phyloP scores from a whole-genome alignment of 768 basidiomycete species.

The Amanita pallidorosea region DNA sequence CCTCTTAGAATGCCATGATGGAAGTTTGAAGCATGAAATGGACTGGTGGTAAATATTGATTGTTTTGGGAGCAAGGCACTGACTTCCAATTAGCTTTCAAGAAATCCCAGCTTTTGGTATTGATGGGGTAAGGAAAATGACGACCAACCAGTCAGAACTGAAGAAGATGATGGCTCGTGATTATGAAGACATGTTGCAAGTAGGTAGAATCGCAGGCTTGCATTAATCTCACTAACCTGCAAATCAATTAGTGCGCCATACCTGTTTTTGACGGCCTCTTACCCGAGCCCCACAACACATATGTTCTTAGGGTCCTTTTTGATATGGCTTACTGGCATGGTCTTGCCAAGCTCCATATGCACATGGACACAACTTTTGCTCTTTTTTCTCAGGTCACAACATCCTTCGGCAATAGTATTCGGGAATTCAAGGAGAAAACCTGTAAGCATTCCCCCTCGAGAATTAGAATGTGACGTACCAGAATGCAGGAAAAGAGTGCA shows the following conservation, averaged over 20 bases:
- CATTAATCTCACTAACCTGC: constrained; percentile 2
- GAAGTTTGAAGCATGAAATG: constrained; percentile 11
- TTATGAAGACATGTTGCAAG: constrained; percentile 29
- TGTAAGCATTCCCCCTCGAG: constrained; percentile 9
- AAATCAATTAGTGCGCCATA: too few relatives aligned
- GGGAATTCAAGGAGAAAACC: constrained; percentile 15
- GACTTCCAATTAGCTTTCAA: constrained; percentile 15
- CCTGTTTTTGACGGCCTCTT: constrained; percentile 23
- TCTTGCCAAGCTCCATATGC: constrained; percentile 29
- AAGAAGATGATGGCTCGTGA: constrained; percentile 23
- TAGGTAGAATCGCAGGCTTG: constrained; percentile 2
- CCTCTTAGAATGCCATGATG: constrained; percentile 16
- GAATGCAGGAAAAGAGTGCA: background rate
- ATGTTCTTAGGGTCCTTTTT: constrained; percentile 23
- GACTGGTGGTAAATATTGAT: constrained; percentile 13
- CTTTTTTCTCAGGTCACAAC: constrained; percentile 16
- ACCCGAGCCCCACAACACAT: constrained; percentile 13
- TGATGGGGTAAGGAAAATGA: constrained; percentile 19
- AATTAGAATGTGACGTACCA: background rate
- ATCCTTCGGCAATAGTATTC: constrained; percentile 16
- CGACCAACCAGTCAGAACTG: constrained; percentile 21
- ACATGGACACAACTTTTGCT: constrained; percentile 21
- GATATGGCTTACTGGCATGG: constrained; percentile 24
- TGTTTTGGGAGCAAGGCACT: background rate
- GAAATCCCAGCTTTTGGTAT: constrained; percentile 20